Percentiles rank a stretch among this genome's conserved stretches.
Evolutionary conservation across 177 flowering plant genomes (phyloP).

Genomic region (Vitis hybrid): DNA sequence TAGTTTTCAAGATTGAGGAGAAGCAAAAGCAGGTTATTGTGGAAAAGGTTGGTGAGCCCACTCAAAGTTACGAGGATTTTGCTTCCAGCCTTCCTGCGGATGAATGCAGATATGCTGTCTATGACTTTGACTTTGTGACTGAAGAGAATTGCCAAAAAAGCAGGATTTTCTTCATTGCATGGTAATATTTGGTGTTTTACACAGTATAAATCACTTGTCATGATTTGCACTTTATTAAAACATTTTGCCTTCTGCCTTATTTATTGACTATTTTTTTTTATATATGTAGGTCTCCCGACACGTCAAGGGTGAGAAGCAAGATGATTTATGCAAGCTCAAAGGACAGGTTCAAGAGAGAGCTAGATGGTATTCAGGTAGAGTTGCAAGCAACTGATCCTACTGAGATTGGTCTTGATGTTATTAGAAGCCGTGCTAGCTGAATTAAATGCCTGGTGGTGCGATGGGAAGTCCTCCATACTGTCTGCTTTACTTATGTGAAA

Average conservation of each 20-base stretch:
- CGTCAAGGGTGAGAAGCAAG: constrained; percentile 68
- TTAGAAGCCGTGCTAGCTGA: constrained; percentile 62
- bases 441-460: constrained; percentile 11
- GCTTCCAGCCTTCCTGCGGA: constrained; percentile 49
- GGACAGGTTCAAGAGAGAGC: constrained; percentile 76
- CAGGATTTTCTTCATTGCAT: constrained; percentile 67
- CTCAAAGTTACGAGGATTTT: constrained; percentile 34
- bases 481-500: constrained; percentile 27
- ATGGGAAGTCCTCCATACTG: constrained; percentile 22
- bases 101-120: constrained; percentile 66
- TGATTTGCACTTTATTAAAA: neutral
- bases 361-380: constrained; percentile 74
- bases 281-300: constrained; percentile 59
- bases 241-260: neutral
- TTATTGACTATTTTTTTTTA: neutral
- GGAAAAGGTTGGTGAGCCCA: constrained; percentile 39
- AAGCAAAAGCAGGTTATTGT: constrained; percentile 38
- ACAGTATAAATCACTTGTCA: neutral
- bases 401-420: constrained; percentile 81
- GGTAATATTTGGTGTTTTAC: constrained; percentile 28
- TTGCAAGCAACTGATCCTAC: constrained; percentile 82
- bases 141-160: constrained; percentile 70
- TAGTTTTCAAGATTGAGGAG: constrained; percentile 40
- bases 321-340: constrained; percentile 79
- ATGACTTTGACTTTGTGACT: constrained; percentile 64